phyloP scores from a whole-genome alignment of 768 basidiomycete species.

The Tricholoma flavovirens region DNA sequence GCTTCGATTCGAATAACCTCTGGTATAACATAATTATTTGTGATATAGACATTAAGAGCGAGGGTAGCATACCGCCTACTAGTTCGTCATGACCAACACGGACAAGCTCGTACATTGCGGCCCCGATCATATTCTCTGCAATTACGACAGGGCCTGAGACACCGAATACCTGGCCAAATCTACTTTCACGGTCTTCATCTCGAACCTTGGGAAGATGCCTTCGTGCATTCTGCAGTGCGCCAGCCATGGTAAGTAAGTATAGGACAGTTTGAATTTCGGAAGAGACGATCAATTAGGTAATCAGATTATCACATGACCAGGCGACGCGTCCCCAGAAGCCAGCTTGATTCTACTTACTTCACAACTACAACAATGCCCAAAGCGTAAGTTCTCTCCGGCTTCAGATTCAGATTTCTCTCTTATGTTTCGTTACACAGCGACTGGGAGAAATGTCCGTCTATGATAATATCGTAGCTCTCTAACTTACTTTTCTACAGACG shows the following conservation, averaged over 20 bases:
- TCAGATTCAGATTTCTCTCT: slow-evolving; percentile 10
- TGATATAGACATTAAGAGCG: background rate
- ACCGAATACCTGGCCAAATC: slow-evolving; percentile 85
- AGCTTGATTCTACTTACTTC: background rate
- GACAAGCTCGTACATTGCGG: slow-evolving; percentile 97
- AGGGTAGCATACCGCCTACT: slow-evolving; percentile 72
- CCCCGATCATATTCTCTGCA: slow-evolving; percentile 92
- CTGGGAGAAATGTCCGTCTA: slow-evolving; percentile 91
- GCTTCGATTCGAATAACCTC: slow-evolving; percentile 99
- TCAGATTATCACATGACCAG: background rate
- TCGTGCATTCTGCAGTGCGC: slow-evolving; percentile 88
- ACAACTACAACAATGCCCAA: slow-evolving; percentile 67
- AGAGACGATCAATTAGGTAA: background rate
- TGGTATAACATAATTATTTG: slow-evolving; percentile 21
- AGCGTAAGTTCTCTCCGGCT: slow-evolving; percentile 56
- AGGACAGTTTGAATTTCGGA: slow-evolving; percentile 14
- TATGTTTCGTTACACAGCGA: slow-evolving; percentile 47
- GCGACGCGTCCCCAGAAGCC: background rate
- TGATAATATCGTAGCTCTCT: background rate
- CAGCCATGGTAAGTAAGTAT: slow-evolving; percentile 63
- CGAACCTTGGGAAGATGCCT: slow-evolving; percentile 80
- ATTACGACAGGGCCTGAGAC: slow-evolving; percentile 99
- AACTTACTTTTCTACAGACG: slow-evolving; percentile 43
- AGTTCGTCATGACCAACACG: slow-evolving; percentile 98
- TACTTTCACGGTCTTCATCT: slow-evolving; percentile 86